Conservation (phyloP, 139 green algal genomes). For the Haematococcus sp. region DNA sequence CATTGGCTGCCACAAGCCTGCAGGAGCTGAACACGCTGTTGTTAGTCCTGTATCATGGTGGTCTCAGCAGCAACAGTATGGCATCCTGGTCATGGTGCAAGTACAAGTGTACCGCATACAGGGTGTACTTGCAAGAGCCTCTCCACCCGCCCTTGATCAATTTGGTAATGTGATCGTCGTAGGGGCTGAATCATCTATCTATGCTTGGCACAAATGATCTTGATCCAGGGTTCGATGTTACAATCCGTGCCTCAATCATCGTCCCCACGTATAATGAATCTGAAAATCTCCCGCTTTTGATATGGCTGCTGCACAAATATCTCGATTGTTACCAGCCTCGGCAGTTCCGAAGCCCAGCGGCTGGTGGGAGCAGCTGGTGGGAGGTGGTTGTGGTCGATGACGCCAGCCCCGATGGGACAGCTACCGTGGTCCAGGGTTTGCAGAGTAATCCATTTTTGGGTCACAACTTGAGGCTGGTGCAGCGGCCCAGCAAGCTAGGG, state of each 20-base stretch:
- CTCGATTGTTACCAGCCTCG: conserved; percentile 25
- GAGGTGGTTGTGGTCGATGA: conserved; percentile 96
- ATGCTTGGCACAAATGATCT: no score
- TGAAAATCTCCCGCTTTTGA: conserved; percentile 85
- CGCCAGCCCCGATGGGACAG: conserved; percentile 89
- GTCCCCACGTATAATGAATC: conserved; percentile 97
- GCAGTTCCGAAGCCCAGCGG: background rate
- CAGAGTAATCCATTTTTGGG: conserved; percentile 1
- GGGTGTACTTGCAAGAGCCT: no score
- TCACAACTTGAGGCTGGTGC: conserved; percentile 39
- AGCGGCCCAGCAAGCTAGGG: conserved; percentile 75
- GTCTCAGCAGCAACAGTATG: no score
- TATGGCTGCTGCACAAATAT: conserved; percentile 78
- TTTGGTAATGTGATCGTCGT: no score
- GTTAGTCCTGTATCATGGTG: no score
- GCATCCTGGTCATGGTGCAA: no score
- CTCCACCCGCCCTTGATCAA: no score
- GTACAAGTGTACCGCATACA: no score
- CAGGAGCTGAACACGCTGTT: no score
- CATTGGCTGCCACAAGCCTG: no score
- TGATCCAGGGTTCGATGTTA: no score
- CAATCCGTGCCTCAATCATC: conserved; percentile 64
- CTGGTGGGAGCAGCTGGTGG: background rate
- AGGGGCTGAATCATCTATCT: no score
- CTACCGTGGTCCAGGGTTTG: conserved; percentile 53